These are phyloP conservation scores for Glomus cerebriforme DNA, from an alignment of 192 early-diverging fungal species.

Conservation along the genomic window DNA sequence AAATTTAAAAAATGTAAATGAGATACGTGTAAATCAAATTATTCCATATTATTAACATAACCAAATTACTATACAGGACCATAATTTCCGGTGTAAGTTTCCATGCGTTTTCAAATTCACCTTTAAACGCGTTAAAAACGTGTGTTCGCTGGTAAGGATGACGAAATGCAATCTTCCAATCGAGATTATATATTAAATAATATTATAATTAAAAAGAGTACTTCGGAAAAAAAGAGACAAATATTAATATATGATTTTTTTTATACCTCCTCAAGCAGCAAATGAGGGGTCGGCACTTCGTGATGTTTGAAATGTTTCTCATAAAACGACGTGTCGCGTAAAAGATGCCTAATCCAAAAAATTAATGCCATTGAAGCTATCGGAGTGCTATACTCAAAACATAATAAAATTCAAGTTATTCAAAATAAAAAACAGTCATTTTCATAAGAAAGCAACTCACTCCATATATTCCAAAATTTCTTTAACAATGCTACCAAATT, in stretches of 20 bases:
- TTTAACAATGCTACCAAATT: conserved; percentile 42
- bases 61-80: conserved; percentile 33
- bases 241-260: not conserved
- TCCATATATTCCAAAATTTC: conserved; percentile 48
- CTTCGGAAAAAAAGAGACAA: not conserved
- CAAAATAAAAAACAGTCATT: not conserved
- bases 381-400: conserved; percentile 41
- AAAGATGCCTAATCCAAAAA: conserved; percentile 66
- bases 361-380: conserved; percentile 59
- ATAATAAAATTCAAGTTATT: not conserved
- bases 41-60: not conserved
- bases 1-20: not conserved
- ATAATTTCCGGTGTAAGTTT: conserved; percentile 63
- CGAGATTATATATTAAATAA: not conserved
- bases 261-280: conserved; percentile 76
- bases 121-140: conserved; percentile 64
- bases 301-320: conserved; percentile 68
- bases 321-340: conserved; percentile 66
- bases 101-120: conserved; percentile 54
- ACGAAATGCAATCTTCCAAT: conserved; percentile 58
- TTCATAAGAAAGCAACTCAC: conserved; percentile 36
- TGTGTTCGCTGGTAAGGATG: conserved; percentile 67
- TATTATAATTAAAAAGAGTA: not conserved
- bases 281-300: conserved; percentile 60
- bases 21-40: not conserved